phyloP scores from a whole-genome alignment of 192 early-diverging fungal genomes.

The Bifiguratus adelaidae region DNA sequence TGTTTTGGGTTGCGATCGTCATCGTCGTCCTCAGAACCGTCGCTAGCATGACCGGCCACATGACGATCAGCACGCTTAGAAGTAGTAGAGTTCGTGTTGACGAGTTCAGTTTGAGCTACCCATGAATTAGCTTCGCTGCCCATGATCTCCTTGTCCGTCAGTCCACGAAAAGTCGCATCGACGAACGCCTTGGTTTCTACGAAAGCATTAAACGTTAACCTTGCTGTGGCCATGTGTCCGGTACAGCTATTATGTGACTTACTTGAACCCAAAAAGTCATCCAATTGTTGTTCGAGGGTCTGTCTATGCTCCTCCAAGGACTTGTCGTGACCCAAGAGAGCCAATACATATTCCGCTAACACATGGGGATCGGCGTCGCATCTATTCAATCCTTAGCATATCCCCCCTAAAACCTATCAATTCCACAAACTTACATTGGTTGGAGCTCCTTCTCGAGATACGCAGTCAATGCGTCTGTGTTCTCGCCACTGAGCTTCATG shows the following conservation, averaged over 20 bases:
- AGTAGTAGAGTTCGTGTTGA: no score
- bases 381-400: no score
- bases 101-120: slow-evolving; percentile 9
- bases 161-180: slow-evolving; percentile 34
- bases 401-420: no score
- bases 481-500: neutral
- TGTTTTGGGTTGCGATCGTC: slow-evolving; percentile 65
- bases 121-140: no score
- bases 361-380: slow-evolving; percentile 62
- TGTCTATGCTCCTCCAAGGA: slow-evolving; percentile 39
- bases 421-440: neutral
- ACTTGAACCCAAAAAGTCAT: slow-evolving; percentile 71
- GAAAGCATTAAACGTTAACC: neutral
- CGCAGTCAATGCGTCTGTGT: neutral
- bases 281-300: slow-evolving; percentile 48
- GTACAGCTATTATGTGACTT: slow-evolving; percentile 1
- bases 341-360: slow-evolving; percentile 71
- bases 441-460: neutral
- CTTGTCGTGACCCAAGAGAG: slow-evolving; percentile 61
- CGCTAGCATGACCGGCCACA: no score
- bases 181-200: slow-evolving; percentile 67
- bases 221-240: no score
- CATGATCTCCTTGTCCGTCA: neutral
- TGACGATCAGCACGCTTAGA: no score
- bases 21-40: slow-evolving; percentile 51